Conservation (phyloP, 2,329 filamentous ascomycete genomes). For the Ambrosiella beaveri region DNA sequence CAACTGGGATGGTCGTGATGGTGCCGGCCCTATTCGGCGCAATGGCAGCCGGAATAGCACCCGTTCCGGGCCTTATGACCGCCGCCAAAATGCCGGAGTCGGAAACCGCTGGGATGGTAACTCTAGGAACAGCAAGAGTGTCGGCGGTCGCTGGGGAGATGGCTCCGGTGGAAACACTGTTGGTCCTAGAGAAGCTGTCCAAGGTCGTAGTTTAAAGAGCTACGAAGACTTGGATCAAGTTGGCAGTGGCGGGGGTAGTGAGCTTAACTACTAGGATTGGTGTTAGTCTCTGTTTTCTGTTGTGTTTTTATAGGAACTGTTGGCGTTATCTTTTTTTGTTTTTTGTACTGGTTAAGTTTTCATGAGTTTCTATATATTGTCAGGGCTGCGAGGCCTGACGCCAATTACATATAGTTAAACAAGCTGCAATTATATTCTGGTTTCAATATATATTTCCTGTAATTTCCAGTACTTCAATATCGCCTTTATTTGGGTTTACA, state of each 20-base stretch:
- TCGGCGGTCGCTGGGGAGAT: constrained; percentile 48
- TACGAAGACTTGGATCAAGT: constrained; percentile 94
- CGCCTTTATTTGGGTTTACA: no score
- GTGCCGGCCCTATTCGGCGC: constrained; percentile 46
- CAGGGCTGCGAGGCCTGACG: no score
- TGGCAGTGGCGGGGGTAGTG: constrained; percentile 51
- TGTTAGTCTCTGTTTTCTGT: neutral
- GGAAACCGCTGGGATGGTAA: constrained; percentile 27
- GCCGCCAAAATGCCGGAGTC: constrained; percentile 35
- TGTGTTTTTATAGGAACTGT: neutral
- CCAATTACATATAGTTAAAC: no score
- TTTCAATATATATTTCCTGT: no score
- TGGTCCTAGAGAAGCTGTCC: constrained; percentile 78
- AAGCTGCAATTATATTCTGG: no score
- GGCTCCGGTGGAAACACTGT: constrained; percentile 57
- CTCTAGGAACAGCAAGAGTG: constrained; percentile 31
- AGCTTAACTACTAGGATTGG: constrained; percentile 63
- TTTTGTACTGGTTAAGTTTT: neutral
- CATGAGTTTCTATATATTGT: no score
- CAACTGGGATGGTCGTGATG: constrained; percentile 42
- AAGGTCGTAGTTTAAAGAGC: constrained; percentile 83
- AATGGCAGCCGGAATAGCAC: constrained; percentile 32
- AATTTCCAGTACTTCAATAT: no score
- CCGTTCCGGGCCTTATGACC: constrained; percentile 58
- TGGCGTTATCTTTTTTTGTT: neutral